Conservation (phyloP, 2,329 filamentous ascomycete species). For the Alternaria rosae region DNA sequence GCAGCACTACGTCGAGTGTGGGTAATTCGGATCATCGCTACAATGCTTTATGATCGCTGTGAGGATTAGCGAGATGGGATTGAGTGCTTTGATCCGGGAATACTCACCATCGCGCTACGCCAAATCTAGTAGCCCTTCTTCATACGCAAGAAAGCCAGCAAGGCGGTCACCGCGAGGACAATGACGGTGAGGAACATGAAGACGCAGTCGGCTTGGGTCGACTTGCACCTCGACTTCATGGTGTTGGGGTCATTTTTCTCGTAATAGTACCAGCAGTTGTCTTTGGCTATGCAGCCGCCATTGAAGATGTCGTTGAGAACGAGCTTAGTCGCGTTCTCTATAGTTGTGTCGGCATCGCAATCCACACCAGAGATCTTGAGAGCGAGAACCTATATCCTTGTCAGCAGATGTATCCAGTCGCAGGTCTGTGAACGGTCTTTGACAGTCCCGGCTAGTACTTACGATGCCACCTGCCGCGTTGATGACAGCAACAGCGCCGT, state of each 20-base stretch:
- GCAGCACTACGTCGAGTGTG: neutral
- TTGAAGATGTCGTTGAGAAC: slow-evolving; percentile 24
- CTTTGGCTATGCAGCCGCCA: slow-evolving; percentile 18
- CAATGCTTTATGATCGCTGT: neutral
- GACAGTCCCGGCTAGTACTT: neutral
- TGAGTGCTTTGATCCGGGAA: neutral
- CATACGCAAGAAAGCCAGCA: slow-evolving; percentile 17
- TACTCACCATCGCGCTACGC: neutral
- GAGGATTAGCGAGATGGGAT: neutral
- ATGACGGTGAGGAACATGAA: slow-evolving; percentile 37
- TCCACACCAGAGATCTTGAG: slow-evolving; percentile 26
- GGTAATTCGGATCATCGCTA: neutral
- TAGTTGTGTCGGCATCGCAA: slow-evolving; percentile 6
- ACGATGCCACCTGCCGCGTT: slow-evolving; percentile 9
- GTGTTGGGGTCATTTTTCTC: neutral
- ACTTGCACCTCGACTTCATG: slow-evolving; percentile 22
- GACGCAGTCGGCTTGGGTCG: slow-evolving; percentile 30
- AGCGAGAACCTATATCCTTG: slow-evolving; percentile 23
- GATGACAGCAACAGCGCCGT: neutral
- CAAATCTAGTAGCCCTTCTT: slow-evolving; percentile 18
- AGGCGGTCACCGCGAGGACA: slow-evolving; percentile 19
- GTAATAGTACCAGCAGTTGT: neutral
- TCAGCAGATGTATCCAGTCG: neutral
- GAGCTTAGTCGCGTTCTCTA: slow-evolving; percentile 2
- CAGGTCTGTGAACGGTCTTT: neutral